These are phyloP conservation scores for Backusella australiensis DNA, from an alignment of 192 early-diverging fungal genomes.

Conservation along the genomic window DNA sequence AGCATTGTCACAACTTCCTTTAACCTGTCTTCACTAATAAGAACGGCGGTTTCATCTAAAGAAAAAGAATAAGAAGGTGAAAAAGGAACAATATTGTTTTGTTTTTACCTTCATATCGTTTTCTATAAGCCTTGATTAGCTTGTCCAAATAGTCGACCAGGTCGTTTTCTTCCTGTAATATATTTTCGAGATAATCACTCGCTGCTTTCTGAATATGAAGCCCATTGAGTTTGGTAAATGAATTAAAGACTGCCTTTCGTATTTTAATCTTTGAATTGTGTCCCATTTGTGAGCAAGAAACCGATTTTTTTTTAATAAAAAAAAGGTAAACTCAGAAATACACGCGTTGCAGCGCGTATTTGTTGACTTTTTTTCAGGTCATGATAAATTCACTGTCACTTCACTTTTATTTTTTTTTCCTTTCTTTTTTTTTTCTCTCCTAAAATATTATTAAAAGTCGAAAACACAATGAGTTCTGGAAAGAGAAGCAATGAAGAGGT, in stretches of 20 bases:
- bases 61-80: background rate
- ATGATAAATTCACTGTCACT: background rate
- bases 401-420: background rate
- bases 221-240: slow-evolving; percentile 78
- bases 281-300: background rate
- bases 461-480: background rate
- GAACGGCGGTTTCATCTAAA: slow-evolving; percentile 19
- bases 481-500: background rate
- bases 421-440: background rate
- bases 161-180: slow-evolving; percentile 49
- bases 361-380: background rate
- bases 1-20: slow-evolving; percentile 50
- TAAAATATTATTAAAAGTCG: background rate
- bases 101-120: slow-evolving; percentile 60
- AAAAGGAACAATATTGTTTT: background rate
- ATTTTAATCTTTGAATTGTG: background rate
- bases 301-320: too few species aligned
- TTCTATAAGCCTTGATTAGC: slow-evolving; percentile 68
- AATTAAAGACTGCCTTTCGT: slow-evolving; percentile 53
- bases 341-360: background rate
- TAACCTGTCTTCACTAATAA: slow-evolving; percentile 44
- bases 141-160: slow-evolving; percentile 61
- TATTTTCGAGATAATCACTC: slow-evolving; percentile 55
- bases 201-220: slow-evolving; percentile 78
- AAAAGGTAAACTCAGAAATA: background rate